Base-by-base conservation (phyloP, 495 filamentous ascomycete genomes). In the Peziza echinospora region DNA sequence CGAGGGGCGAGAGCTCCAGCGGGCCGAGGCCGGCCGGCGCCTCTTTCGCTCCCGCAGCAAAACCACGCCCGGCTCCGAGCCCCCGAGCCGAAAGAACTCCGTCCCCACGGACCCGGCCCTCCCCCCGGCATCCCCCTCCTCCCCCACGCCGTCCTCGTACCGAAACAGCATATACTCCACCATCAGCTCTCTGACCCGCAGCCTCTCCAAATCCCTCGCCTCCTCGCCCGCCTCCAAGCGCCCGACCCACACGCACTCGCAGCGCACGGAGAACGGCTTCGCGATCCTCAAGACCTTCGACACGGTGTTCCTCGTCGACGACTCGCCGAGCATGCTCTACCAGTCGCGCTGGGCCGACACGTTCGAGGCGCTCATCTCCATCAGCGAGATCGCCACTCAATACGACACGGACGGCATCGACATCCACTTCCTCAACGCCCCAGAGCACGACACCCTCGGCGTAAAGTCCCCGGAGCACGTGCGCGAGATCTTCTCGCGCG, bases 251-350 rank as follows among this genome's bases (percentile, higher is more conserved):
- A 26, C 22, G 3, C 37, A 24, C 16, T 57, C 53, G 9, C 7
- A 48, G 5, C 49, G 45, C 10, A 53, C 53, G 6, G 80, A 86
- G 53, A 75, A 81, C 60, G 72, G 67, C 1, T 91, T 83, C 59
- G 70, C 74, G n/a, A 91, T 93, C 63, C 82, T 96, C 22, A 52
- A 53, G n/a, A 69, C 70, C 43, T 96, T 93, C 62, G 83, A 96
- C 68, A 96, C 86, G 24, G 63, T 87, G 47, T 89, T 97, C 65
- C 65, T 97, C 0, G 83, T 97, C 60, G 57, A 97, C 60, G 89
- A 97, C 70, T 84, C 78, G 42, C 72, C 76, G 24, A 83, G 76
- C 59, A 97, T 97, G 89, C 34, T 28, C 16, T 66, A 67, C n/a
- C 82, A 78, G 47, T 51, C 60, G 10, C 71, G 70, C 39, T 97